phyloP scores from a whole-genome alignment of 306 rosid genomes.

The Inga laurina region DNA sequence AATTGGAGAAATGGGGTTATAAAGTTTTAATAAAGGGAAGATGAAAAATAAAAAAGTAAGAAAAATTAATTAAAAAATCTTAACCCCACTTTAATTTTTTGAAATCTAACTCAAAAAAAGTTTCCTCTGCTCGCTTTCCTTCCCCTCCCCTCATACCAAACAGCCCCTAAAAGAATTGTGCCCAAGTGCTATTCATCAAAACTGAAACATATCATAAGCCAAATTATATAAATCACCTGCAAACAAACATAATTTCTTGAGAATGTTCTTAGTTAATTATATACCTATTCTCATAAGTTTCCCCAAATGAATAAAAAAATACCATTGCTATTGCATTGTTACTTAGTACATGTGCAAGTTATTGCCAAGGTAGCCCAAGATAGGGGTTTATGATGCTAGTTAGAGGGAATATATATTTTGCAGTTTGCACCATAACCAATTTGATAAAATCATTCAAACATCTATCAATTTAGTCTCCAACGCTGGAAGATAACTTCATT shows the following conservation, averaged over 20 bases:
- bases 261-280: background rate
- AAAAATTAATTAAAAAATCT: too few relatives aligned
- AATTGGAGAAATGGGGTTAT: too few relatives aligned
- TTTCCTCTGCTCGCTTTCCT: too few relatives aligned
- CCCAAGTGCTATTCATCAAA: constrained; percentile 15
- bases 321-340: constrained; percentile 6
- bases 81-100: too few relatives aligned
- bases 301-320: background rate
- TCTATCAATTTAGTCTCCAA: background rate
- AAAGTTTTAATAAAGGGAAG: too few relatives aligned
- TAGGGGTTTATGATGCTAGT: background rate
- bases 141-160: too few relatives aligned
- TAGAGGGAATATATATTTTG: background rate
- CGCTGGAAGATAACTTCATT: background rate
- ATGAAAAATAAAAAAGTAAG: too few relatives aligned
- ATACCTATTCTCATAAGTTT: background rate
- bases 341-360: background rate
- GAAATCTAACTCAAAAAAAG: too few relatives aligned
- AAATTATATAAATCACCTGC: constrained; percentile 7
- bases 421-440: background rate
- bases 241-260: constrained; percentile 1
- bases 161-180: background rate
- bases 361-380: background rate
- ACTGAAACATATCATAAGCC: constrained; percentile 5
- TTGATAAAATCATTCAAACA: background rate